These are phyloP conservation scores for Fistulina hepatica DNA, from an alignment of 1,284 basidiomycete species.

Conservation along the genomic window DNA sequence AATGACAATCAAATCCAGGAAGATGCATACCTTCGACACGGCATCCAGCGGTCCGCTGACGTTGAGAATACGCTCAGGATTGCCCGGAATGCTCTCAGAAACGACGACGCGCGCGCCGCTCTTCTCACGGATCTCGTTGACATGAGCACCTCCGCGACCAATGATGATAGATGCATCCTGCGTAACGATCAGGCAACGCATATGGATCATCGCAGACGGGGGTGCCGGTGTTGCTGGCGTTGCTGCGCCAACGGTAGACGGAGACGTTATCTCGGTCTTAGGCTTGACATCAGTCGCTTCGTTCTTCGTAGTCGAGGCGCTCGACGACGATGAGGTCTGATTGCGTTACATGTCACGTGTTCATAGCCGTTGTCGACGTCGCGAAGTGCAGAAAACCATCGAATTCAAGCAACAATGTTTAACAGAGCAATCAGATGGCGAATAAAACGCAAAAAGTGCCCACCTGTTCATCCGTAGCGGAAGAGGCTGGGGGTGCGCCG, in stretches of 20 bases:
- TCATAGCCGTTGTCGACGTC: constrained; percentile 42
- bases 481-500: constrained; percentile 29
- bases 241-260: no score
- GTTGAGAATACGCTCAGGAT: constrained; percentile 96
- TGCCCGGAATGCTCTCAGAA: constrained; percentile 93
- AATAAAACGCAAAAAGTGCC: constrained; percentile 49
- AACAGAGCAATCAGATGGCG: constrained; percentile 32
- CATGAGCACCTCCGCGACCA: constrained; percentile 91
- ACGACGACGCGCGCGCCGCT: constrained; percentile 92
- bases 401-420: no score
- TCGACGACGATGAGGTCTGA: constrained; percentile 36
- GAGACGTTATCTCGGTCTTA: no score
- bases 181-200: constrained; percentile 95
- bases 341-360: constrained; percentile 43
- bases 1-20: constrained; percentile 8
- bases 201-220: constrained; percentile 74
- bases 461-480: no score
- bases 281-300: no score
- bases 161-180: constrained; percentile 99
- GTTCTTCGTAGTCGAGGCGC: constrained; percentile 29
- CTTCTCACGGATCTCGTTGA: constrained; percentile 98
- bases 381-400: constrained; percentile 32
- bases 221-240: constrained; percentile 23
- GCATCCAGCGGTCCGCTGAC: constrained; percentile 97
- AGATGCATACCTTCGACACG: constrained; percentile 77